Percentiles rank a stretch among this genome's conserved stretches.
Conservation (phyloP, 768 basidiomycete genomes). For the Pulveroboletus sp. region DNA sequence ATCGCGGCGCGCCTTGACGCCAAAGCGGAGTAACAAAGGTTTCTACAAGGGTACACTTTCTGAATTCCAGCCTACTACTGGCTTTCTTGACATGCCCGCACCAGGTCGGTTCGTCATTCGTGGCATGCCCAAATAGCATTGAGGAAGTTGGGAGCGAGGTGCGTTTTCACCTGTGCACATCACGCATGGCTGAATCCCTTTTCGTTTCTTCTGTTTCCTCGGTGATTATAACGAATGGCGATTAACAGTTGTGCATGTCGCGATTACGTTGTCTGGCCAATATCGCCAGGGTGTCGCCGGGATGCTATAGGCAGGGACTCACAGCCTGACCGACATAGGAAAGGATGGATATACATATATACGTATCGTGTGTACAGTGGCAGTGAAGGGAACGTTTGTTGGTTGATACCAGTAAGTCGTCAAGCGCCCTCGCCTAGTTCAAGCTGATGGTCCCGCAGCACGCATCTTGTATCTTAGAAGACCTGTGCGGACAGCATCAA, state of each 20-base stretch:
- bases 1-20: conserved; percentile 75
- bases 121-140: conserved; percentile 73
- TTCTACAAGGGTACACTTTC: conserved; percentile 83
- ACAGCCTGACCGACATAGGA: no score
- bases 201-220: not conserved
- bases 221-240: no score
- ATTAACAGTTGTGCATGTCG: conserved; percentile 24
- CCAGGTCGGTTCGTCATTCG: conserved; percentile 80
- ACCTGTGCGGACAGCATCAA: no score
- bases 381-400: no score
- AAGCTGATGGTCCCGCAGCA: no score
- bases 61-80: not conserved
- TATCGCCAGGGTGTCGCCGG: conserved; percentile 26
- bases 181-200: not conserved
- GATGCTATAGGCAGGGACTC: no score
- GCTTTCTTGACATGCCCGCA: conserved; percentile 24
- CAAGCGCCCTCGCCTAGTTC: no score
- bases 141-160: conserved; percentile 62
- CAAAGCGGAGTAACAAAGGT: conserved; percentile 92
- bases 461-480: no score
- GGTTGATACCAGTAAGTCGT: no score
- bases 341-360: no score
- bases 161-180: conserved; percentile 23
- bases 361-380: no score
- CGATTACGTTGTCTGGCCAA: conserved; percentile 19